These are phyloP conservation scores for Kernera saxatilis DNA, from an alignment of 345 rosid species.

Conservation along the genomic window DNA sequence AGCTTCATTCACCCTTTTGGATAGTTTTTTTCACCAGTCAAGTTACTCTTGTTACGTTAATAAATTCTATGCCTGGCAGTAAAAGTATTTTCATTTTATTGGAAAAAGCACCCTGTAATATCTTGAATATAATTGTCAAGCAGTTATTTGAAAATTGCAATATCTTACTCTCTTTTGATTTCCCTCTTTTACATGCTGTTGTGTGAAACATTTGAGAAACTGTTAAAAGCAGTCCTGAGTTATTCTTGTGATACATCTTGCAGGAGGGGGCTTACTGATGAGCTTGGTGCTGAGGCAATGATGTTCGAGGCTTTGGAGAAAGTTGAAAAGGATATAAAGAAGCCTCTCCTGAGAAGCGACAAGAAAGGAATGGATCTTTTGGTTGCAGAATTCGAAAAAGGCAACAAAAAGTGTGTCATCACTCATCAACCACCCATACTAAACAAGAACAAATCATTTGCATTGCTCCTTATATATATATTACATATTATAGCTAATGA, in stretches of 20 bases:
- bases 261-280: constrained; percentile 84
- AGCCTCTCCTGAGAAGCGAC: constrained; percentile 90
- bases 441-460: neutral
- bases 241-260: constrained; percentile 12
- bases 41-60: neutral
- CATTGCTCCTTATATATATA: neutral
- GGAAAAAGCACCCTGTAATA: neutral
- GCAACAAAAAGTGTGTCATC: constrained; percentile 65
- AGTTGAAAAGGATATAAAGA: constrained; percentile 83
- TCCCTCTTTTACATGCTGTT: neutral
- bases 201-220: neutral
- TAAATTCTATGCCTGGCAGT: neutral
- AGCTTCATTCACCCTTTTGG: neutral
- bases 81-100: neutral
- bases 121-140: neutral
- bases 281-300: constrained; percentile 88
- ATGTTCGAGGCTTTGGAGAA: constrained; percentile 95
- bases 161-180: neutral
- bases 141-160: neutral
- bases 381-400: constrained; percentile 80
- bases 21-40: neutral
- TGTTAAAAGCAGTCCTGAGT: neutral
- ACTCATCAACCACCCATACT: neutral
- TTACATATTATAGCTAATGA: neutral
- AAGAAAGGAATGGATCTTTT: constrained; percentile 90